Percentiles rank a stretch among this genome's conserved stretches.
These are phyloP conservation scores for Alloteropsis semialata DNA, from an alignment of 176 grass and related monocot species.

Conservation along the genomic window DNA sequence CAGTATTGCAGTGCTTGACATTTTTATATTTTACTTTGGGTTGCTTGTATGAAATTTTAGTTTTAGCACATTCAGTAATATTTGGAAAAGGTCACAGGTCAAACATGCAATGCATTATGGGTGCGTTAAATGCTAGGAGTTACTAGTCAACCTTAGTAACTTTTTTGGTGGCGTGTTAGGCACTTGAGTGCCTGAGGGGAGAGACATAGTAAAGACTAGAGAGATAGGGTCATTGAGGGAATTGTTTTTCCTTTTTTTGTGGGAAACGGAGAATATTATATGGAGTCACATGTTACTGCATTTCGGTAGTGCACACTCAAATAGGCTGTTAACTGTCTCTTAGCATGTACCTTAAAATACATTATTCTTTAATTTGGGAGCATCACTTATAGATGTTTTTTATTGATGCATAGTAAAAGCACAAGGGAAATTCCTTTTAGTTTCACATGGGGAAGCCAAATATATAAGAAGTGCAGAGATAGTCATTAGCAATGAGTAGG, in stretches of 20 bases:
- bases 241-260: neutral
- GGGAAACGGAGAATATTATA: neutral
- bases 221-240: neutral
- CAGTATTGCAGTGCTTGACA: neutral
- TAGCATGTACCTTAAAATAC: neutral
- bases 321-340: neutral
- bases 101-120: neutral
- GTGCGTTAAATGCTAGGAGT: neutral
- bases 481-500: no score
- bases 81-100: neutral
- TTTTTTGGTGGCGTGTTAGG: neutral
- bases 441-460: neutral
- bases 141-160: slow-evolving; percentile 15
- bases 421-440: neutral
- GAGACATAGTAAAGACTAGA: neutral
- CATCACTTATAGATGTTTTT: neutral
- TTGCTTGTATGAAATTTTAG: neutral
- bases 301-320: neutral
- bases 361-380: neutral
- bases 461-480: no score
- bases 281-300: neutral
- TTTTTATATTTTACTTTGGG: neutral
- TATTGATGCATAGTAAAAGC: neutral
- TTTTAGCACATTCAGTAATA: neutral
- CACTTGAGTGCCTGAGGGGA: neutral